Evolutionary conservation across 805 yeast species (phyloP).

Genomic region (Candida namnaoensis): DNA sequence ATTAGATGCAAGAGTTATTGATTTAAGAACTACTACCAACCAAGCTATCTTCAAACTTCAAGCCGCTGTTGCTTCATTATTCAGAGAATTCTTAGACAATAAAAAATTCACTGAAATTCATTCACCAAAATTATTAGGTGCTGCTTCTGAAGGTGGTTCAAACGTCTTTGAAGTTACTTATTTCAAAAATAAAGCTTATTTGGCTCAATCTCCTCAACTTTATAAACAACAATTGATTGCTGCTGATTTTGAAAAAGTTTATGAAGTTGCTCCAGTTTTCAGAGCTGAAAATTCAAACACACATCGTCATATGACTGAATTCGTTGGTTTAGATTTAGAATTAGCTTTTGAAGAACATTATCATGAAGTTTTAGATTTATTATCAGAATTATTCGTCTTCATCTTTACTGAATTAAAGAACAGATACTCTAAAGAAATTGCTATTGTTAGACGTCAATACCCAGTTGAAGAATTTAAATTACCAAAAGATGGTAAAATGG

Average conservation of each 20-base stretch:
- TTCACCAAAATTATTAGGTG: constrained; percentile 91
- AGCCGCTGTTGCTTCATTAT: constrained; percentile 79
- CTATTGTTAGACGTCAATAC: constrained; percentile 83
- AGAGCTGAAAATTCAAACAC: constrained; percentile 99
- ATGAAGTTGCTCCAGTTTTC: constrained; percentile 95
- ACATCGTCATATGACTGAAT: constrained; percentile 99
- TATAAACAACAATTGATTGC: constrained; percentile 98
- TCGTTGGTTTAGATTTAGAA: constrained; percentile 94
- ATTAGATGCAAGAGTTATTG: constrained; percentile 91
- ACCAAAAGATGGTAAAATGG: constrained; percentile 93
- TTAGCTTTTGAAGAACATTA: constrained; percentile 98
- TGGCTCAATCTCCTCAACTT: constrained; percentile 98
- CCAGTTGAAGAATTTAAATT: constrained; percentile 97
- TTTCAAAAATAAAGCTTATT: constrained; percentile 85
- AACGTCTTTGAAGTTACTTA: constrained; percentile 91
- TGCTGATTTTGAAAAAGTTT: constrained; percentile 94
- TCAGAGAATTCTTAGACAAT: constrained; percentile 74
- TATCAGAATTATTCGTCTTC: constrained; percentile 73
- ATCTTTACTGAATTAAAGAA: constrained; percentile 77
- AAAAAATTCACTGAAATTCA: constrained; percentile 84
- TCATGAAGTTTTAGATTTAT: constrained; percentile 70
- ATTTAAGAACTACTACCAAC: constrained; percentile 92
- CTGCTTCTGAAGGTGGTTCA: constrained; percentile 97
- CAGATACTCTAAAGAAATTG: constrained; percentile 79
- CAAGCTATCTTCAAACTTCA: constrained; percentile 95